Evolutionary conservation across 257 asterid genomes (phyloP), one percentile per base, ranked within the genome.

Genomic region (Craterostigma plantagineum): DNA sequence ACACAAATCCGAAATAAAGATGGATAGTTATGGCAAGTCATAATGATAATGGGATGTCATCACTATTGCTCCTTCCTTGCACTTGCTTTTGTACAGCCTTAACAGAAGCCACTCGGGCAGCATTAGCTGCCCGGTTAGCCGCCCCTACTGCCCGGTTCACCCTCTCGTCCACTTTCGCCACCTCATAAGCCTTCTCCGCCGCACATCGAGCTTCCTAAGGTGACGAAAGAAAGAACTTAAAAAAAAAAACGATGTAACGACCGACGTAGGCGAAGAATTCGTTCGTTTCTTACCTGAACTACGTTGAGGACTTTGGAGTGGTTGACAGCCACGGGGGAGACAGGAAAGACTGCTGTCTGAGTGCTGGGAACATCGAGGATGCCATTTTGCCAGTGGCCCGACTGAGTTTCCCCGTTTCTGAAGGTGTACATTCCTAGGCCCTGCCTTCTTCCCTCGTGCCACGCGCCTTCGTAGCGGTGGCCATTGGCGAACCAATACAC

Each of bases 371-470:
- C 68, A 50, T 83, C 79, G 16, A 83, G 95, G 58, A 79, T 55
- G 18, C 95, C 92, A 53, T 79, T 73, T 66, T 79, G 82, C 95
- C 95, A 83, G 57, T 83, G 91, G 18, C 95, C 95, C 0, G 95
- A 62, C 50, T 83, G 91, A 17, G 91, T 70, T 66, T 83, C 92
- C 4, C 85, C 90, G 30, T 65, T 79, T 56, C 91, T 73, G 49
- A 79, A 83, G 53, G 86, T 73, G 62, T 83, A 83, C 80, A 76
- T 76, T 13, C 95, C 95, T 8, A 75, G 77, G 4, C 92, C 95
- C 57, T 82, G 95, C 43, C 95, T 73, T 62, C 63, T 68, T 50
- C 92, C 92, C 58, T 82, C 95, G 34, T 78, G 95, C 95, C 95
- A 82, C 44, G 92, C 82, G 62, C 95, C 95, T 62, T 83, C 95